These are phyloP conservation scores for Postia placenta DNA, from an alignment of 768 basidiomycete species.

Conservation along the genomic window DNA sequence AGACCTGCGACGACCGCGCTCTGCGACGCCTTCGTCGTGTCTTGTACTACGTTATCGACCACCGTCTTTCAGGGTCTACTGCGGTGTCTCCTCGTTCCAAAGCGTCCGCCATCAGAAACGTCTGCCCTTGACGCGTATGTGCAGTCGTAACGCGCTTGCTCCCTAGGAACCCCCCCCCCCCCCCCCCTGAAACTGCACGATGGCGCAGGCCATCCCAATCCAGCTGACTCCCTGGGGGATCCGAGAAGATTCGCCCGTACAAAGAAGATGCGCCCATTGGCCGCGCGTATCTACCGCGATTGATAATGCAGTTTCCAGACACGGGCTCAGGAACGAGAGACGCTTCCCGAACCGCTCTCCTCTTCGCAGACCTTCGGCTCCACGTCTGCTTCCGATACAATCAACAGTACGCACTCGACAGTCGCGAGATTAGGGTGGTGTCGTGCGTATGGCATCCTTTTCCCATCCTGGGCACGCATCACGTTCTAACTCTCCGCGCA, in stretches of 20 bases:
- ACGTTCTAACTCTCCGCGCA: background rate
- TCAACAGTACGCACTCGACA: background rate
- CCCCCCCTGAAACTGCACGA: no score
- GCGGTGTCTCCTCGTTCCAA: no score
- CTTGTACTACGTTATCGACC: no score
- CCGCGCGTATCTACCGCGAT: background rate
- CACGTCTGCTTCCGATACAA: background rate
- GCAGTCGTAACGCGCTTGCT: no score
- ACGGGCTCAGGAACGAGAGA: background rate
- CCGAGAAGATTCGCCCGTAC: background rate
- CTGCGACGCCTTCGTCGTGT: no score
- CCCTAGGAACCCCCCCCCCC: no score
- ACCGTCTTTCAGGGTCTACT: no score
- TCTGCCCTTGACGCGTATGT: no score
- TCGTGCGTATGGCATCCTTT: background rate
- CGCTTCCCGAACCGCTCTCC: conserved; percentile 1
- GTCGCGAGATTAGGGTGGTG: conserved; percentile 4
- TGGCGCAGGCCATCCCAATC: background rate
- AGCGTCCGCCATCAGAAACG: no score
- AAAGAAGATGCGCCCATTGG: background rate
- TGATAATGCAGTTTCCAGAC: background rate
- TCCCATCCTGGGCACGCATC: background rate
- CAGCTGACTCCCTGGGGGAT: background rate
- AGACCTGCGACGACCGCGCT: no score
- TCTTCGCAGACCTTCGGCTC: background rate